phyloP scores from a whole-genome alignment of 164 flowering plant genomes.

The Houttuynia cordata region DNA sequence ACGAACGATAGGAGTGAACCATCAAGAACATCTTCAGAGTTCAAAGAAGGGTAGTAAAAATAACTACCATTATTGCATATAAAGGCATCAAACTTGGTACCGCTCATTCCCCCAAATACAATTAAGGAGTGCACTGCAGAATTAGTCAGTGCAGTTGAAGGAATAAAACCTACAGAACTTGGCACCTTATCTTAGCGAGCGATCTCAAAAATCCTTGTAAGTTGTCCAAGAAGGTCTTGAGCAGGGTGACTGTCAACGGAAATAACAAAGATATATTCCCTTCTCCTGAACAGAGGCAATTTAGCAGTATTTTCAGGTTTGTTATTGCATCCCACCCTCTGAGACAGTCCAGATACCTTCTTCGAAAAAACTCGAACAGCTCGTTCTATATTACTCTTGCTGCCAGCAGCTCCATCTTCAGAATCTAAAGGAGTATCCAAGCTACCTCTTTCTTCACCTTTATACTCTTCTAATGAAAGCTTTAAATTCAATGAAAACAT shows the following conservation, averaged over 20 bases:
- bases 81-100: constrained; percentile 34
- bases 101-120: constrained; percentile 40
- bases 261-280: constrained; percentile 60
- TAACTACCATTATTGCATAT: constrained; percentile 96
- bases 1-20: constrained; percentile 34
- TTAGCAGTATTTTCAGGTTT: constrained; percentile 35
- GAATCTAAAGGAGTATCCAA: constrained; percentile 29
- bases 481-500: constrained; percentile 73
- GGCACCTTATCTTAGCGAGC: constrained; percentile 38
- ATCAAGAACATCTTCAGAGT: constrained; percentile 35
- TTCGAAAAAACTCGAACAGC: constrained; percentile 57
- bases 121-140: constrained; percentile 57
- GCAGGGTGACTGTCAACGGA: constrained; percentile 51
- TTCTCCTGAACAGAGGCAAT: constrained; percentile 60
- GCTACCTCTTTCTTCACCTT: constrained; percentile 31
- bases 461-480: constrained; percentile 87
- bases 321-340: constrained; percentile 29
- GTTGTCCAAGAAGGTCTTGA: constrained; percentile 29
- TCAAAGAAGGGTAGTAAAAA: constrained; percentile 61
- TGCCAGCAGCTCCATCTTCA: constrained; percentile 30
- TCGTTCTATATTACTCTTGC: constrained; percentile 49
- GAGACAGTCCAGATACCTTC: constrained; percentile 33
- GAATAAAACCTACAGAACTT: constrained; percentile 62
- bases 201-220: constrained; percentile 41
- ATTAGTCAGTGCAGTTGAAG: constrained; percentile 73